Evolutionary conservation across 2,329 filamentous ascomycete genomes (phyloP), one percentile per base, ranked within the genome.

Genomic region (Colletotrichum horii): DNA sequence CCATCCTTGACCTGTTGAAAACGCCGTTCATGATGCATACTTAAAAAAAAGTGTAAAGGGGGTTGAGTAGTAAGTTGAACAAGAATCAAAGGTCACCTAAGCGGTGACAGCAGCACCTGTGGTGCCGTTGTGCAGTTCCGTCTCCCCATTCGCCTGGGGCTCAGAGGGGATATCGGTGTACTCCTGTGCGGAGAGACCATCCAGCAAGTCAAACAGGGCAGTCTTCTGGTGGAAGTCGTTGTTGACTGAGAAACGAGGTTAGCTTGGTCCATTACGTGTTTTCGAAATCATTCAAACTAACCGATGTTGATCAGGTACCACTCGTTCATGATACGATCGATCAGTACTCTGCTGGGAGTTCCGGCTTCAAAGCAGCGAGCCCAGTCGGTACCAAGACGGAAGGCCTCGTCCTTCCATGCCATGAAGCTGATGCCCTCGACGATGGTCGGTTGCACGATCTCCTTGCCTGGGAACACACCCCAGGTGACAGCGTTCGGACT

Each of bases 391-490:
- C 97, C 97, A 12, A 99, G 90, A 76, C 95, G 92, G 88, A 96
- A 99, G 19, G 98, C 97, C 85, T 99, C 97, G 80, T 99, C 97
- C 86, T 98, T 98, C 97, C 97, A 99, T 4, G 97, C 97, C 70
- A 99, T 88, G 90, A 99, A 99, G 83, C 95, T 98, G 83, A 99
- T 94, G 22, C 95, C 97, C 87, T 99, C 97, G 68, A 99, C 97
- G 80, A 99, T 98, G n/a, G 97, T 99, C 16, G 97, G 97, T 85
- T 99, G 97, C n/a, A 99, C 96, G 82, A 99, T 98, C 85, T 99
- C 97, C 84, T 98, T 98, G 74, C 97, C 97, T 0, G 97, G 96
- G 88, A 98, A 99, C 38, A 99, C 97, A 85, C 97, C 97, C 97
- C 97, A 99, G 3, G 97, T 99, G 66, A 99, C 95, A n/a, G 97